Base-by-base conservation (phyloP, 148 eudicot species). In the Spergularia marina region DNA sequence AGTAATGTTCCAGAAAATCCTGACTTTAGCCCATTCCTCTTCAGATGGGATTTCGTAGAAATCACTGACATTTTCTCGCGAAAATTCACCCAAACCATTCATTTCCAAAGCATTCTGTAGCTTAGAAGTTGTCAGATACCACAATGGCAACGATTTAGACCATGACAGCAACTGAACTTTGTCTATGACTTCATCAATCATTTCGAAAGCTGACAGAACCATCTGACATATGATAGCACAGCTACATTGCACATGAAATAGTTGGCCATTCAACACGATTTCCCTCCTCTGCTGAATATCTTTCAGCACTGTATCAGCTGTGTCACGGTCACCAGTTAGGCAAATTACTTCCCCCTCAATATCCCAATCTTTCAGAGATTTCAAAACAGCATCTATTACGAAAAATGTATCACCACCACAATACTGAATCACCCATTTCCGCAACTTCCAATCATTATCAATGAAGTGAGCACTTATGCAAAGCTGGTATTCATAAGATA, bases 11-110 rank as follows among this genome's bases (percentile, higher is more conserved):
- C 76, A 74, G 0, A 82, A 12, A 10, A 49, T 40, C 62, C 65
- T 25, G 13, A 78, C 79, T 57, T 78, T 82, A 34, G 10, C 58
- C 81, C 84, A 82, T 41, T 82, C 79, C 12, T 74, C 76, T 44
- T 63, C 76, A 34, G 85, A 78, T 7, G 85, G 82, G 44, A 82
- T 70, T 12, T 65, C 76, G 44, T 70, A 74, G 10, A 34, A 6
- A 21, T 58, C 41, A 11, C 51, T 7, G 51, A 73, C 53, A 12
- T 13, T 47, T 25, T 60, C 59, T 3, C 36, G 36, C 36, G 36
- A 30, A 76, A 79, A 79, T 13, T 76, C 77, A 17, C 85, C 85
- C 21, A 57, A 2, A 8, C 74, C 34, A 73, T 79, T 60, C 69
- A 83, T 39, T 20, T 83, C 65, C 34, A 72, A 39, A 75, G 77